Percentiles rank a stretch among this genome's conserved stretches.
phyloP scores from a whole-genome alignment of 23 red algal species.

The Gracilaria caudata region DNA sequence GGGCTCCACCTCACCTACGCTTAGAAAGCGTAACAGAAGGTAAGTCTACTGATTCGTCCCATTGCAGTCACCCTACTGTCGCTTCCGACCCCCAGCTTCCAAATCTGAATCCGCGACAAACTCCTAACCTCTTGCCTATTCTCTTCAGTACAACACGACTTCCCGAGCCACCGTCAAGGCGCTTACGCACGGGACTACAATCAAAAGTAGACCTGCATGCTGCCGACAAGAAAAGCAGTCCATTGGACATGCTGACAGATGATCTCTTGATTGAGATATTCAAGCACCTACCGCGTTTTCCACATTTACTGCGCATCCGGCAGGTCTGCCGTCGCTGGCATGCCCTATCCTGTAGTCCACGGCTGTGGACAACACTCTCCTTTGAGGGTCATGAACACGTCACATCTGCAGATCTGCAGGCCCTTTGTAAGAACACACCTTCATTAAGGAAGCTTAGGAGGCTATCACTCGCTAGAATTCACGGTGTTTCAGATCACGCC shows the following conservation, averaged over 20 bases:
- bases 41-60: background rate
- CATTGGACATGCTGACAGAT: constrained; percentile 53
- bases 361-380: constrained; percentile 60
- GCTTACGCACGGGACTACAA: constrained; percentile 26
- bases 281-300: constrained; percentile 55
- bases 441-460: constrained; percentile 21
- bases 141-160: background rate
- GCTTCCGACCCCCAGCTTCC: background rate
- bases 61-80: background rate
- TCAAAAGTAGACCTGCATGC: constrained; percentile 9
- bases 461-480: constrained; percentile 64
- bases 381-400: constrained; percentile 78
- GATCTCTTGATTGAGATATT: constrained; percentile 71
- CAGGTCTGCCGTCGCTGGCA: constrained; percentile 61
- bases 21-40: constrained; percentile 42
- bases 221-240: background rate
- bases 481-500: constrained; percentile 39
- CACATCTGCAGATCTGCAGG: constrained; percentile 51
- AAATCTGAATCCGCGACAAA: background rate
- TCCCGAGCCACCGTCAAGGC: constrained; percentile 29
- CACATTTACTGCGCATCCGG: constrained; percentile 40
- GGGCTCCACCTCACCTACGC: background rate
- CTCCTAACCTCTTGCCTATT: background rate
- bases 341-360: constrained; percentile 43
- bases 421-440: constrained; percentile 35